Base-by-base conservation (phyloP, 2,329 filamentous ascomycete species). In the Aureobasidium subglaciale region DNA sequence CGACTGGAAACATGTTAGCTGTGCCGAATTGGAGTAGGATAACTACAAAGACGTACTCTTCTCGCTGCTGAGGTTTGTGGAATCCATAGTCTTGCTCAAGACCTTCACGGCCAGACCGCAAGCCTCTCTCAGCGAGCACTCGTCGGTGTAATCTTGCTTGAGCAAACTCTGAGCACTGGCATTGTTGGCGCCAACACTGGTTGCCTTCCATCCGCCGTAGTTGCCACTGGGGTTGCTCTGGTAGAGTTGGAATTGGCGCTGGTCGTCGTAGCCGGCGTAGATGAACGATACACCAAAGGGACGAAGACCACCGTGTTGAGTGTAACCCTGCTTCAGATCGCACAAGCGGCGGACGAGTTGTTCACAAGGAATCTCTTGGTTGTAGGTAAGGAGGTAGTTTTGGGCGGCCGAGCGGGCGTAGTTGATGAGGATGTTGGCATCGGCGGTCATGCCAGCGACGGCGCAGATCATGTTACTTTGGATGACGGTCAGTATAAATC, bases 391-490 rank as follows among this genome's bases (percentile, higher is more conserved):
- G 71, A 99, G 92, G 77, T 99, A 97, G 70, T 87, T 85, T 78
- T 99, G 93, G 66, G 93, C 93, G 67, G 89, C 88, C 82, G 96
- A 90, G 66, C 93, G 90, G 71, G 93, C 95, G 75, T 95, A 96
- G 81, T 99, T 99, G 84, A 99, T 99, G 72, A 99, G 90, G 74
- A 99, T 99, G 79, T 99, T 99, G 73, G 93, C 93, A 71, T 99
- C 93, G 68, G 93, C 93, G 42, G 91, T 99, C 92, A 99, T 97
- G 70, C 93, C 93, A 66, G 93, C 93, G 59, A 99, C 93, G 59
- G 93, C 93, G 75, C 91, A 96, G 75, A 99, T 97, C 95, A 99
- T 99, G 80, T 99, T 99, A 78, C 92, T 97, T 63, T n/a, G n/a
- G 9, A n/a, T 11, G 7, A n/a, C 8, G 8, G 27, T 56, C 42